These are phyloP conservation scores for Spencermartinsiella europaea DNA, from an alignment of 805 yeast genomes.

Conservation along the genomic window DNA sequence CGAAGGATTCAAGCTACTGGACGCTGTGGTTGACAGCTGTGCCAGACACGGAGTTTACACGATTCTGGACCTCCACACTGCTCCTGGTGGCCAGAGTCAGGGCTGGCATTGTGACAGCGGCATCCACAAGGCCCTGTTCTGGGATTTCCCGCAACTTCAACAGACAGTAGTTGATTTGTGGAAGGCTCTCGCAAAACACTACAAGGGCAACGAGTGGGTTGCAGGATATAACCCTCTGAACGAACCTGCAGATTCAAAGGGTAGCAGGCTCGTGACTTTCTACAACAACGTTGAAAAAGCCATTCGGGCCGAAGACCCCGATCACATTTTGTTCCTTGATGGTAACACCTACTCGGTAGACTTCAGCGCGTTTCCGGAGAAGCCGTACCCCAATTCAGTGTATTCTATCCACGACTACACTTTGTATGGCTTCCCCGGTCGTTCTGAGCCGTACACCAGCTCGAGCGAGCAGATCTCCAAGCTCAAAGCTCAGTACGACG, in stretches of 20 bases:
- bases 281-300: conserved; percentile 37
- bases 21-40: conserved; percentile 41
- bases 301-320: conserved; percentile 41
- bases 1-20: conserved; percentile 42
- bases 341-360: conserved; percentile 50
- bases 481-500: conserved; percentile 36
- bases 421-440: conserved; percentile 40
- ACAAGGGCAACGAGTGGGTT: conserved; percentile 43
- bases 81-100: conserved; percentile 52
- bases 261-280: conserved; percentile 37
- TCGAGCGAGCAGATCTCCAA: conserved; percentile 34
- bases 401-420: conserved; percentile 48
- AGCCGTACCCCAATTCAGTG: conserved; percentile 40
- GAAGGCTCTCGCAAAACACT: conserved; percentile 42
- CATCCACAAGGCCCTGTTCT: conserved; percentile 43
- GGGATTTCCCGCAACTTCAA: conserved; percentile 47
- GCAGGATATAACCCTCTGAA: conserved; percentile 54
- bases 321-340: conserved; percentile 46
- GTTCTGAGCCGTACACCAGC: conserved; percentile 30
- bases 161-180: conserved; percentile 44
- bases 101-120: conserved; percentile 50
- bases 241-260: conserved; percentile 47
- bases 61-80: conserved; percentile 45
- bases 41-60: conserved; percentile 44
- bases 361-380: conserved; percentile 42